These are phyloP conservation scores for Ceratocystis albifundus DNA, from an alignment of 2,329 filamentous ascomycete genomes.

Conservation along the genomic window DNA sequence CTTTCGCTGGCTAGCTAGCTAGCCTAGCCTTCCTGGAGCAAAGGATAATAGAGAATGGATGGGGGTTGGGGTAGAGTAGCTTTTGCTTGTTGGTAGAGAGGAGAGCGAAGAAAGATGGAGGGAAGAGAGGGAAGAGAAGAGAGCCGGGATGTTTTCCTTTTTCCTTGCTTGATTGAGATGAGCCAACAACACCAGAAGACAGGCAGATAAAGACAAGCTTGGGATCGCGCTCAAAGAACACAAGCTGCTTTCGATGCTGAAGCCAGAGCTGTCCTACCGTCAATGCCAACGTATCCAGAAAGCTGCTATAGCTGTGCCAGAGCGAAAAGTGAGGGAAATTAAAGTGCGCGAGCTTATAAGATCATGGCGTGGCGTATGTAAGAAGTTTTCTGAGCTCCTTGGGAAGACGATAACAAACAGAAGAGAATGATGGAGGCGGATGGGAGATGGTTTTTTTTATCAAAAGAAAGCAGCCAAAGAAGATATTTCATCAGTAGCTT, in stretches of 20 bases:
- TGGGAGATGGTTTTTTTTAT: too few relatives aligned
- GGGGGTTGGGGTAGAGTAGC: slow-evolving; percentile 3
- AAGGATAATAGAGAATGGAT: background rate
- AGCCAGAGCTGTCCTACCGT: too few relatives aligned
- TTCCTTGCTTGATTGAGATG: background rate
- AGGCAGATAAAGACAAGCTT: too few relatives aligned
- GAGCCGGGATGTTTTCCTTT: background rate
- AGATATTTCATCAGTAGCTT: background rate
- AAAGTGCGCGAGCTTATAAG: background rate
- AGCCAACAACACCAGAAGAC: background rate
- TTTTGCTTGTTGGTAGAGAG: background rate
- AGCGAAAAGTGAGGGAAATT: slow-evolving; percentile 1
- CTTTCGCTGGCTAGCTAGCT: background rate
- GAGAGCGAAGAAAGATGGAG: background rate
- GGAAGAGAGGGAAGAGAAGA: background rate
- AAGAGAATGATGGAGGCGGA: background rate
- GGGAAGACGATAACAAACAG: background rate
- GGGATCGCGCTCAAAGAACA: background rate
- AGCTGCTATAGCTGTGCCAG: background rate
- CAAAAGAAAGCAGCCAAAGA: background rate
- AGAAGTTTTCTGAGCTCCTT: background rate
- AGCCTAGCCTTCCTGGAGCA: too few relatives aligned
- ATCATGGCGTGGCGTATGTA: background rate
- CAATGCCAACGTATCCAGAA: slow-evolving; percentile 5
- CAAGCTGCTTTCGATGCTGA: background rate